phyloP scores from a whole-genome alignment of 805 yeast genomes.

The Saccharomyces eubayanus region DNA sequence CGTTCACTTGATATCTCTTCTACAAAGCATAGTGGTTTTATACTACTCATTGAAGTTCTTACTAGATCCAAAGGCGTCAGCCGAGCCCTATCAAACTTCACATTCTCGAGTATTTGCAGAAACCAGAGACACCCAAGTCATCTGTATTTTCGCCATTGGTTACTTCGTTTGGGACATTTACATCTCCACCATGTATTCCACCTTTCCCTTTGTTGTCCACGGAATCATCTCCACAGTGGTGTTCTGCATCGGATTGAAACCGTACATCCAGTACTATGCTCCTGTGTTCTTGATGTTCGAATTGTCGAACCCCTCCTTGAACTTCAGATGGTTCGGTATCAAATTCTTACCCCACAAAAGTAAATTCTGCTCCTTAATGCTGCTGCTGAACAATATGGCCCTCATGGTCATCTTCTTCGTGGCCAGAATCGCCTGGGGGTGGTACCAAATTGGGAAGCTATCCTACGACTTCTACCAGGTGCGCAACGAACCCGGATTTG shows the following conservation, averaged over 20 bases:
- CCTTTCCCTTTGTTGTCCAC: constrained; percentile 59
- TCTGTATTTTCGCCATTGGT: constrained; percentile 46
- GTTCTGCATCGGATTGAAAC: constrained; percentile 53
- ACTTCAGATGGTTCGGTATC: constrained; percentile 73
- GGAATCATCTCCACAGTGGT: constrained; percentile 71
- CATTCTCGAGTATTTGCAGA: constrained; percentile 22
- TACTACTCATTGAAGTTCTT: constrained; percentile 28
- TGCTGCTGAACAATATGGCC: constrained; percentile 39
- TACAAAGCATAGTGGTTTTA: constrained; percentile 67
- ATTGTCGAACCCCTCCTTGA: constrained; percentile 81
- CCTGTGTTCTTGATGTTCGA: constrained; percentile 78
- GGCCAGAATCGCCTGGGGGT: constrained; percentile 76
- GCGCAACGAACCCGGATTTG: constrained; percentile 39
- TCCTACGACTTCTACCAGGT: constrained; percentile 40
- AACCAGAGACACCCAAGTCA: constrained; percentile 19
- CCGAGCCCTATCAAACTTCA: constrained; percentile 13
- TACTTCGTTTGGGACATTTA: constrained; percentile 80
- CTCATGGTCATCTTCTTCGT: constrained; percentile 59
- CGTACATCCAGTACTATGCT: constrained; percentile 68
- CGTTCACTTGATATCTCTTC: constrained; percentile 71
- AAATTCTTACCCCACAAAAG: constrained; percentile 20
- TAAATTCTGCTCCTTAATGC: constrained; percentile 44
- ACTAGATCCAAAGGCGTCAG: constrained; percentile 3
- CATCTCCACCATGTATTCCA: constrained; percentile 52
- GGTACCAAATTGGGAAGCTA: constrained; percentile 50